Evolutionary conservation across 805 yeast genomes (phyloP).

Genomic region (Candida arabinofermentans): DNA sequence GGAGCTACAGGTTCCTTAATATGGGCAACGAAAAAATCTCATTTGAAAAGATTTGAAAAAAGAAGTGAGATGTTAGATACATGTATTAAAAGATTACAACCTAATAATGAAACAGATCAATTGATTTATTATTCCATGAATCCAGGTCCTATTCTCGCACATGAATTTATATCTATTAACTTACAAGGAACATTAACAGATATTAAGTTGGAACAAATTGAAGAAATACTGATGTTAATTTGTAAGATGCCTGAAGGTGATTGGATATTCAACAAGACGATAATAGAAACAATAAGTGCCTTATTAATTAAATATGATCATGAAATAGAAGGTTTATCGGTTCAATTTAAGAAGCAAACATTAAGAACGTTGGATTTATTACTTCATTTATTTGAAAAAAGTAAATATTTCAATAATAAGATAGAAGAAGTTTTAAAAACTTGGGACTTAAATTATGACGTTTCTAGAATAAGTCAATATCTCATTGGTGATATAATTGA

Average conservation of each 20-base stretch:
- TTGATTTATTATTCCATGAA: constrained; percentile 9
- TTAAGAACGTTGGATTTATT: not conserved
- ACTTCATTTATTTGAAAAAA: not conserved
- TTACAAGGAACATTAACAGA: not conserved
- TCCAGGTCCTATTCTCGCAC: constrained; percentile 16
- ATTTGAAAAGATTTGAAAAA: not conserved
- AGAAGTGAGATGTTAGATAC: not conserved
- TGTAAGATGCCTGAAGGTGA: not conserved
- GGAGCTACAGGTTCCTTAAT: not conserved
- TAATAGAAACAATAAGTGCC: not conserved
- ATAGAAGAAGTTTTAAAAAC: not conserved
- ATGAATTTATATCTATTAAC: constrained; percentile 6
- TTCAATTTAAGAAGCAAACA: not conserved
- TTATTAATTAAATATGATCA: constrained; percentile 1
- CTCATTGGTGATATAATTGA: not conserved
- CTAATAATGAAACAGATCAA: not conserved
- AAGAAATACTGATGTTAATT: not conserved
- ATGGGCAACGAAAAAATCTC: not conserved
- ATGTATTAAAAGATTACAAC: not conserved
- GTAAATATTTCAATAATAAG: not conserved
- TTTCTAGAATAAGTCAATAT: not conserved
- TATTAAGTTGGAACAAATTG: not conserved
- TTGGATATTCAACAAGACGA: not conserved
- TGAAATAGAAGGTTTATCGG: not conserved
- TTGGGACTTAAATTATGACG: not conserved